These are phyloP conservation scores for Boletus sp. DNA, from an alignment of 768 basidiomycete genomes.

Conservation along the genomic window DNA sequence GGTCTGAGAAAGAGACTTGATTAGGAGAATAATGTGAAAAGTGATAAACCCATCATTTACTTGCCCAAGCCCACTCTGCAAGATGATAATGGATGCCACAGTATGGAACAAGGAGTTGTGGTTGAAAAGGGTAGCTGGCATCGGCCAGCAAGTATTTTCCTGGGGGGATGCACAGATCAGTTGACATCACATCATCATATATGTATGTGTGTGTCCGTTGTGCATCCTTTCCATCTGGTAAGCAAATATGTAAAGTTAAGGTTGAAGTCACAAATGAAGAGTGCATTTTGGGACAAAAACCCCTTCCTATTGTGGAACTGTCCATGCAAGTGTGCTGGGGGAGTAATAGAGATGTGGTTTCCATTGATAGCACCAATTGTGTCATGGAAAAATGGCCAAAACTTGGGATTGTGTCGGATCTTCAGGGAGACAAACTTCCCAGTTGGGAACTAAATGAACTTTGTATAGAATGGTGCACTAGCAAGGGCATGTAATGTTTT, in stretches of 20 bases:
- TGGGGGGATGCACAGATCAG: neutral
- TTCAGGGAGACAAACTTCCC: neutral
- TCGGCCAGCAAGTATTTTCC: neutral
- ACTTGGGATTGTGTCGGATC: neutral
- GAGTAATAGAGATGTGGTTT: neutral
- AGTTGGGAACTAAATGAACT: neutral
- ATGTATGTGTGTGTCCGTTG: neutral
- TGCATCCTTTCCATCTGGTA: neutral
- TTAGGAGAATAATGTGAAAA: neutral
- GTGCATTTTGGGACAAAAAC: neutral
- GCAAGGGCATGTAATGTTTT: neutral
- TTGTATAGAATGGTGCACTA: neutral
- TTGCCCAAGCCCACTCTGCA: neutral
- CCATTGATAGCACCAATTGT: neutral
- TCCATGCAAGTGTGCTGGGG: neutral
- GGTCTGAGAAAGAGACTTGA: neutral
- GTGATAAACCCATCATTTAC: neutral
- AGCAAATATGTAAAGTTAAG: neutral
- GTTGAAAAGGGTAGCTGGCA: neutral
- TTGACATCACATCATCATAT: neutral
- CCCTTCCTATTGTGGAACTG: neutral
- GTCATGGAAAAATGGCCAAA: neutral
- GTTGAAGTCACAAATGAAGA: neutral
- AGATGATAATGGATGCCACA: neutral
- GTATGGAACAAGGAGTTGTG: neutral